Evolutionary conservation across 2,329 filamentous ascomycete genomes (phyloP), one percentile per base, ranked within the genome.

Genomic region (Cladosporium sp.): DNA sequence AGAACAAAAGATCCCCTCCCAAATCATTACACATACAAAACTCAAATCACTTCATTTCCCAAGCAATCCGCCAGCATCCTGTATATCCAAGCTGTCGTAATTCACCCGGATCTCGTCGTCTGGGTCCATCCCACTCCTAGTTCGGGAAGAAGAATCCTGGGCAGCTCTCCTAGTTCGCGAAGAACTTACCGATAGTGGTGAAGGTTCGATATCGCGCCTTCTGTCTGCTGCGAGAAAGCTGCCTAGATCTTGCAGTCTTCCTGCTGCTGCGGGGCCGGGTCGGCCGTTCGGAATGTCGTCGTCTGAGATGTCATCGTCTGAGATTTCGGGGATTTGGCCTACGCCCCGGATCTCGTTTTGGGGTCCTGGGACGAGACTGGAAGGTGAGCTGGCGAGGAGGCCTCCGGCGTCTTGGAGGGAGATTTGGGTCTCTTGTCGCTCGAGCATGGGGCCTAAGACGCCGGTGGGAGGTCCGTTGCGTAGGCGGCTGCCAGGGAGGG

Each of bases 321-420:
- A 35, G 25, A 33, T 20, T 19, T 40, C 36, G 15, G 40, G 47
- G 5, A 27, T 42, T 15, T 43, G 15, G 6, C 41, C 35, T 19
- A 18, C 25, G 46, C 39, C 32, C 50, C 51, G 38, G 15, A 15
- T 25, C 15, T 20, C 18, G 20, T 29, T 38, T 40, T 42, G 38
- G 11, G 38, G 27, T 50, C 13, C 32, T 9, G 30, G 30, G 9
- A 27, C 22, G 9, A 25, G 18, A 15, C 15, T 35, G 3, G 32
- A 35, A 15, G 32, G 32, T 5, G 32, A 35, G 32, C 4, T 35
- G 2, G 36, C 22, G 22, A 63, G 48, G 8, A 65, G 51, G 7
- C 65, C 65, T 8, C 64, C 64, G 4, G 59, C 58, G 48, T 67
- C 65, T 50, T 67, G 64, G 5, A 67, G 46, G 19, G 58, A 62